Evolutionary conservation across 768 basidiomycete genomes (phyloP).

Genomic region (Boletus tomentosulus): DNA sequence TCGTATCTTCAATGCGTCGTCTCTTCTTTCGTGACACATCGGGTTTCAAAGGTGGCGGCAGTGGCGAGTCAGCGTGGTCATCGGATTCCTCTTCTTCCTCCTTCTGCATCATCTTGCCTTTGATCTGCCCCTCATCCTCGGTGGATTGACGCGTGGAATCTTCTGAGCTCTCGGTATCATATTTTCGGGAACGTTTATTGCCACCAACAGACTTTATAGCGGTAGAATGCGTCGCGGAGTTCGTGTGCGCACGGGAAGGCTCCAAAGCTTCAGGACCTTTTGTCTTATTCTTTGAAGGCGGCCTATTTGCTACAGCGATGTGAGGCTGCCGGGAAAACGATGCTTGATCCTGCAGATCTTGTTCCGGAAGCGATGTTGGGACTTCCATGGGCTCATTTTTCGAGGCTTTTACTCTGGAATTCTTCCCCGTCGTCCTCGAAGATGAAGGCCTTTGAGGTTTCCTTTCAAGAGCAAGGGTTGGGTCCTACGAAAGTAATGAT

Average conservation of each 20-base stretch:
- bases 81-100: slow-evolving; percentile 37
- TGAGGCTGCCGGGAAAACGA: slow-evolving; percentile 8
- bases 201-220: slow-evolving; percentile 7
- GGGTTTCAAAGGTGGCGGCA: slow-evolving; percentile 25
- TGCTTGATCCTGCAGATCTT: slow-evolving; percentile 34
- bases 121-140: slow-evolving; percentile 26
- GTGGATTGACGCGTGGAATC: slow-evolving; percentile 12
- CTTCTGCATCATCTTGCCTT: neutral
- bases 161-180: slow-evolving; percentile 25
- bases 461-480: slow-evolving; percentile 1
- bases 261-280: neutral
- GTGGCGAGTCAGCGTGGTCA: slow-evolving; percentile 32
- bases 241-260: slow-evolving; percentile 3
- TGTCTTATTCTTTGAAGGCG: slow-evolving; percentile 7
- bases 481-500: slow-evolving; percentile 2
- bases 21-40: slow-evolving; percentile 41
- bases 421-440: slow-evolving; percentile 9
- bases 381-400: slow-evolving; percentile 36
- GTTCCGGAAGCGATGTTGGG: slow-evolving; percentile 59
- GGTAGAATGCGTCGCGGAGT: slow-evolving; percentile 2
- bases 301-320: neutral
- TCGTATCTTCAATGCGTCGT: slow-evolving; percentile 35
- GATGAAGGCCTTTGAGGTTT: slow-evolving; percentile 8
- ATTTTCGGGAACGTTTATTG: slow-evolving; percentile 20
- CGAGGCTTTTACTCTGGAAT: slow-evolving; percentile 5